A percentile compares a stretch with the other conserved stretches of the same genome.
Evolutionary conservation across 2,329 filamentous ascomycete genomes (phyloP).

Genomic region (Talaromyces sp.): DNA sequence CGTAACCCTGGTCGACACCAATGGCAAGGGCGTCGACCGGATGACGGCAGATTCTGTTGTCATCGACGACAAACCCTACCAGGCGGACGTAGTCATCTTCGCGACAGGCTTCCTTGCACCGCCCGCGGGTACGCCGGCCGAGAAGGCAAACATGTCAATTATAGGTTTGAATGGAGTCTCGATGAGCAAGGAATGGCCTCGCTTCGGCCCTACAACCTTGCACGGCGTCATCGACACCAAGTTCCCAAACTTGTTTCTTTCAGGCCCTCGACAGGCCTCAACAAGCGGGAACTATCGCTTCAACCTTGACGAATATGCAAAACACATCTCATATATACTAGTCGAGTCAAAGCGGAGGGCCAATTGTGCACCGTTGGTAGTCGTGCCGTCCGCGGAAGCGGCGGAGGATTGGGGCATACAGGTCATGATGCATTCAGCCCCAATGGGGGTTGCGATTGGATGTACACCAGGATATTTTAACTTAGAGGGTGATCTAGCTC

Average conservation of each 20-base stretch:
- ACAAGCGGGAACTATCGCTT: constrained; percentile 39
- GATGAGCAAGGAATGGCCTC: constrained; percentile 45
- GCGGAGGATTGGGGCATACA: constrained; percentile 46
- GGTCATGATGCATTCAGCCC: not conserved
- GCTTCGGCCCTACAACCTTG: constrained; percentile 46
- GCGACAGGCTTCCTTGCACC: constrained; percentile 5
- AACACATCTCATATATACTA: constrained; percentile 46
- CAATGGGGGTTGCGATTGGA: not conserved
- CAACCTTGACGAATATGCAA: constrained; percentile 32
- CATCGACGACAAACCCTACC: not conserved
- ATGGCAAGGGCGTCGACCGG: not conserved
- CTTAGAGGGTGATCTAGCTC: constrained; percentile 23
- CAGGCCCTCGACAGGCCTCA: constrained; percentile 39
- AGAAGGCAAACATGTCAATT: constrained; percentile 36
- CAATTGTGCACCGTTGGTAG: constrained; percentile 4
- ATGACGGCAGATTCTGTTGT: not conserved
- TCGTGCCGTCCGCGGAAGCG: constrained; percentile 47
- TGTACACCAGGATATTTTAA: constrained; percentile 52
- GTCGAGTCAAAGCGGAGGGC: constrained; percentile 28
- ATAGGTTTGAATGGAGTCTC: constrained; percentile 45
- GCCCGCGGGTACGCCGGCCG: constrained; percentile 26
- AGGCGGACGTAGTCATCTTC: not conserved
- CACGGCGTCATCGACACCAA: constrained; percentile 48
- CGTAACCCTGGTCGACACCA: not conserved
- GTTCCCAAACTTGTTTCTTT: constrained; percentile 55